These are phyloP conservation scores for Aspergillus baeticus DNA, from an alignment of 495 filamentous ascomycete species.

Conservation along the genomic window DNA sequence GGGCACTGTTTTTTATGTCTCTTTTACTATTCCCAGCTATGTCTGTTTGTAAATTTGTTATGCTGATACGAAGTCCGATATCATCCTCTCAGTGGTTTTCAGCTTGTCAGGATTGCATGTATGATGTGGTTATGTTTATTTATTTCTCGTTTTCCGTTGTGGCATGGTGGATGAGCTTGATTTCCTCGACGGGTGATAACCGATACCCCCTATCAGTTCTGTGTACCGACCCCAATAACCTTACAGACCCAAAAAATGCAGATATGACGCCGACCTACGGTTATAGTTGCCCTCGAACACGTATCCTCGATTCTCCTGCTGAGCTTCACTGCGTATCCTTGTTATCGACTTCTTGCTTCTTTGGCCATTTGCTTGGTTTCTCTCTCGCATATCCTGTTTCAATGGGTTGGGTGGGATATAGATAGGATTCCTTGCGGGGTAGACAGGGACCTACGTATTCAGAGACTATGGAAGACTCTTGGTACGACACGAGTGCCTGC, in stretches of 20 bases:
- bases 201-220: constrained; percentile 17
- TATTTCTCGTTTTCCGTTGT: constrained; percentile 16
- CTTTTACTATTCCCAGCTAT: constrained; percentile 21
- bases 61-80: constrained; percentile 35
- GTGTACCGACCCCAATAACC: constrained; percentile 6
- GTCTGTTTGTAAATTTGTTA: constrained; percentile 40
- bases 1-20: constrained; percentile 23
- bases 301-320: too few relatives aligned
- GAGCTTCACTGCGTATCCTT: too few relatives aligned
- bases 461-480: too few relatives aligned
- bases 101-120: constrained; percentile 28
- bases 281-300: neutral
- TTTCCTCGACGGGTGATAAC: constrained; percentile 16
- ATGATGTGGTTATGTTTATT: constrained; percentile 29
- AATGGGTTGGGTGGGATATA: too few relatives aligned
- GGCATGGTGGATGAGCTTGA: constrained; percentile 15
- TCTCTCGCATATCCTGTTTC: neutral
- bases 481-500: too few relatives aligned
- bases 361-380: neutral
- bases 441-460: too few relatives aligned
- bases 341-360: too few relatives aligned
- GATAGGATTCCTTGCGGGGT: too few relatives aligned
- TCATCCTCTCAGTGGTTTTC: constrained; percentile 22
- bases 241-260: constrained; percentile 1
- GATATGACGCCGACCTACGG: constrained; percentile 1